Evolutionary conservation across 306 rosid genomes (phyloP), one percentile per base, ranked within the genome.

Genomic region (Glycine latifolia): DNA sequence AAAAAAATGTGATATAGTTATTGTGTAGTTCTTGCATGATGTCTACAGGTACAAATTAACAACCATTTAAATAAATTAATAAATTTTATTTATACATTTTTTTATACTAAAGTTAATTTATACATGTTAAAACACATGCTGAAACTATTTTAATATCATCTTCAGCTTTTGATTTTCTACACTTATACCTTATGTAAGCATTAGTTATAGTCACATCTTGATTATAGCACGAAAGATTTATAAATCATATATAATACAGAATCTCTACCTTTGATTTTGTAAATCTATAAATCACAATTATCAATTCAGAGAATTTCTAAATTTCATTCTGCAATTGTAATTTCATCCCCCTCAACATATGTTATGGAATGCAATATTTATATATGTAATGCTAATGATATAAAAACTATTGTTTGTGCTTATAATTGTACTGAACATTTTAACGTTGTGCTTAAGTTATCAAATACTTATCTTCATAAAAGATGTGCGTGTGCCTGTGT

Each of bases 401-500:
- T 7, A 13, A 41, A 41, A 67, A 15, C 13, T 47, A 48, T 26
- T 46, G 10, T 61, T 14, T 26, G 48, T 65, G 48, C 46, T 14
- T 43, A 56, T 6, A 16, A 71, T 14, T 71, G 43, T 71, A 71
- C 48, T 50, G 48, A 50, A 52, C 62, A 75, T 72, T 35, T 15
- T 41, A 39, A 43, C 13, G 56, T 66, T 52, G 65, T 35, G 49
- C 8, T 65, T 11, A 66, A 66, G 49, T 13, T 16, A 16, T 31
- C 20, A 39, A 15, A 50, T 8, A 15, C 44, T 39, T 10, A 62
- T 50, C 46, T 50, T 73, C 49, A 50, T 58, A 43, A 54, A 58
- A 81, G 69, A 3, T 56, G 14, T 56, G 68, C 61, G 75, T 48
- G 71, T 76, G 71, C 63, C 50, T 31, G 58, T 82, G 73, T 62